Conservation (phyloP, 2,329 filamentous ascomycete species). For the Epichloe coenophiala region DNA sequence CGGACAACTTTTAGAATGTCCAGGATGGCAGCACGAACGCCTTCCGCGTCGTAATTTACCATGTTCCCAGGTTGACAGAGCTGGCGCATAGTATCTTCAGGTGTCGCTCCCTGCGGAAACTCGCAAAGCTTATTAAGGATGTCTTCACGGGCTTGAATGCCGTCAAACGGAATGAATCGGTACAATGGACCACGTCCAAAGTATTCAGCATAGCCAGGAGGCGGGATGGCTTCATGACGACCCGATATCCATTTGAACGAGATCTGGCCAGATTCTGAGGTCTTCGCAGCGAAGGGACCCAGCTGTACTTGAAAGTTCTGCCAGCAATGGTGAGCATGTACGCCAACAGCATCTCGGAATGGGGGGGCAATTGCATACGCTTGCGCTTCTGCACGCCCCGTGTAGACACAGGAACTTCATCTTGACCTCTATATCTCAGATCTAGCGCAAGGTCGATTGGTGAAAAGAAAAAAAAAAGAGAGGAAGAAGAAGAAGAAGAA, state of each 20-base stretch:
- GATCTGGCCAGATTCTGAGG: conserved; percentile 7
- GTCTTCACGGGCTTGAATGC: conserved; percentile 28
- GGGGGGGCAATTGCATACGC: too few relatives aligned
- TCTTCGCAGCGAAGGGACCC: conserved; percentile 16
- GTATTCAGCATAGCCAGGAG: conserved; percentile 41
- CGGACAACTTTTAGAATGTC: conserved; percentile 26
- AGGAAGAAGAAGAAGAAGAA: too few relatives aligned
- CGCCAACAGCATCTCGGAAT: not conserved
- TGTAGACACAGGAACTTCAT: too few relatives aligned
- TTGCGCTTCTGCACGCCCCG: too few relatives aligned
- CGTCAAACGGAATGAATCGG: conserved; percentile 38
- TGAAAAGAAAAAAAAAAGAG: too few relatives aligned
- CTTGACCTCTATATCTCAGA: too few relatives aligned
- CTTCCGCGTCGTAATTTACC: not conserved
- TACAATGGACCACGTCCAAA: conserved; percentile 42
- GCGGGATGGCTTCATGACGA: conserved; percentile 34
- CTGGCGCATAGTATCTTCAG: conserved; percentile 42
- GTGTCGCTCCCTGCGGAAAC: conserved; percentile 35
- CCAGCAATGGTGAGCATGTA: not conserved
- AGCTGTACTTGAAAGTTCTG: conserved; percentile 45
- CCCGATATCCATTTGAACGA: conserved; percentile 39
- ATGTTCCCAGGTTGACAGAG: conserved; percentile 20
- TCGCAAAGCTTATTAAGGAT: conserved; percentile 38
- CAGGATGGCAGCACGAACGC: conserved; percentile 7
- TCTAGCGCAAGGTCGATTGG: too few relatives aligned